These are phyloP conservation scores for Apiotrichum laibachii DNA, from an alignment of 1,284 basidiomycete genomes.

Conservation along the genomic window DNA sequence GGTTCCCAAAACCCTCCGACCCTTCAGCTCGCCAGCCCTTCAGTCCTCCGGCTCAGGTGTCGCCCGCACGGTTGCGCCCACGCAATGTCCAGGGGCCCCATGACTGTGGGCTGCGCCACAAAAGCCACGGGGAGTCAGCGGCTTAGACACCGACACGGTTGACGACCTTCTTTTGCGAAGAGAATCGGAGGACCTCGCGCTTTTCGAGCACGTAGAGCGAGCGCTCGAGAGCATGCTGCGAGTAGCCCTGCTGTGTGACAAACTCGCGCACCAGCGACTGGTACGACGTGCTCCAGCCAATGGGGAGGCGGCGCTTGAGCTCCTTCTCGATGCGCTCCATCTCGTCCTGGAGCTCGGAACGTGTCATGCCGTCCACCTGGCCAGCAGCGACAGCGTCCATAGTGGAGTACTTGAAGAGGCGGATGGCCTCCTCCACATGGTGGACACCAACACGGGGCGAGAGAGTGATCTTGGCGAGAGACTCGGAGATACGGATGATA, in stretches of 20 bases:
- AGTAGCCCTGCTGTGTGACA: conserved; percentile 86
- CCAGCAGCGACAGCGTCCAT: conserved; percentile 96
- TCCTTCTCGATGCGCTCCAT: conserved; percentile 91
- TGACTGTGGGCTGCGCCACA: too few relatives aligned
- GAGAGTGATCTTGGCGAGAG: conserved; percentile 90
- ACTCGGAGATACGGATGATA: conserved; percentile 97
- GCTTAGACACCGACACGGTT: conserved; percentile 42
- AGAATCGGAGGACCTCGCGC: conserved; percentile 88
- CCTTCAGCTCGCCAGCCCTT: too few relatives aligned
- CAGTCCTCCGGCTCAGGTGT: too few relatives aligned
- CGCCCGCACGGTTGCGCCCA: too few relatives aligned
- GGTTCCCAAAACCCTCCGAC: too few relatives aligned
- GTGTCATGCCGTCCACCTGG: conserved; percentile 83
- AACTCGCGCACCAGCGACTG: conserved; percentile 93
- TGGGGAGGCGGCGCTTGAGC: conserved; percentile 78
- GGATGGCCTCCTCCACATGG: conserved; percentile 97
- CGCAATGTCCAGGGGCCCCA: too few relatives aligned
- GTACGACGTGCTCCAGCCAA: conserved; percentile 96
- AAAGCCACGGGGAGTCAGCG: too few relatives aligned
- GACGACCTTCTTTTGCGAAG: conserved; percentile 60
- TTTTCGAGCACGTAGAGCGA: conserved; percentile 92
- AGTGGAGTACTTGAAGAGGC: conserved; percentile 96
- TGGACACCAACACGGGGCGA: conserved; percentile 81
- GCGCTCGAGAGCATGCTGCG: conserved; percentile 86
- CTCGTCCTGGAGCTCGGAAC: conserved; percentile 91